These are phyloP conservation scores for Stentor coeruleus DNA, from an alignment of 73 alveolate genomes.

Conservation along the genomic window DNA sequence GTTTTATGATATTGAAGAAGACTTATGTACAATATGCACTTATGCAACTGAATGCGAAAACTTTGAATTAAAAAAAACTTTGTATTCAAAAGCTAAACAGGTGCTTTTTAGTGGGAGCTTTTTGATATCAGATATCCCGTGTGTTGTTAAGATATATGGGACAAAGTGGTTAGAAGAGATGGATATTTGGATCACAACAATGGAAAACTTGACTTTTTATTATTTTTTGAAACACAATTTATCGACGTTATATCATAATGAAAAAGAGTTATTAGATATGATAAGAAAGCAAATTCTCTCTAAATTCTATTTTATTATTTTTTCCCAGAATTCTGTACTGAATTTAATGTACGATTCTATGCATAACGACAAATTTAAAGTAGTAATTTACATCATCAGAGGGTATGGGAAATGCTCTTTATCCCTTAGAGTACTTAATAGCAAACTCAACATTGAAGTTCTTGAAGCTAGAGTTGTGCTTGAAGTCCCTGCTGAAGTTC, in stretches of 20 bases:
- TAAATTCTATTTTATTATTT: background rate
- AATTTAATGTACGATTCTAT: background rate
- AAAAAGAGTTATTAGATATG: background rate
- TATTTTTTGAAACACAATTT: background rate
- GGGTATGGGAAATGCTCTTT: slow-evolving; percentile 15
- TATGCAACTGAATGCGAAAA: background rate
- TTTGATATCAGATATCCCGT: background rate
- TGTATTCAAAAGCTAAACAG: background rate
- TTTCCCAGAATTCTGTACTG: background rate
- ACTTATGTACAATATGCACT: background rate
- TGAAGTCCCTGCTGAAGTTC: slow-evolving; percentile 17
- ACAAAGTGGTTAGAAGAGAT: slow-evolving; percentile 7
- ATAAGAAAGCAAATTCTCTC: background rate
- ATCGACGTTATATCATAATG: background rate
- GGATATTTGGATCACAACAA: background rate
- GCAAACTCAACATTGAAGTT: background rate
- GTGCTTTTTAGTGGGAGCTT: background rate
- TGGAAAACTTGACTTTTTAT: background rate
- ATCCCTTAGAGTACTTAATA: background rate
- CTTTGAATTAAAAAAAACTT: background rate
- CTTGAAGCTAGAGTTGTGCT: background rate
- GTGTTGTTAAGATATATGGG: background rate
- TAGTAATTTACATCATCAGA: background rate
- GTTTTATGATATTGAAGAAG: too few species aligned
- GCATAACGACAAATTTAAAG: background rate